These are phyloP conservation scores for Areca catechu DNA, from an alignment of 176 grass and related monocot species.

Conservation along the genomic window DNA sequence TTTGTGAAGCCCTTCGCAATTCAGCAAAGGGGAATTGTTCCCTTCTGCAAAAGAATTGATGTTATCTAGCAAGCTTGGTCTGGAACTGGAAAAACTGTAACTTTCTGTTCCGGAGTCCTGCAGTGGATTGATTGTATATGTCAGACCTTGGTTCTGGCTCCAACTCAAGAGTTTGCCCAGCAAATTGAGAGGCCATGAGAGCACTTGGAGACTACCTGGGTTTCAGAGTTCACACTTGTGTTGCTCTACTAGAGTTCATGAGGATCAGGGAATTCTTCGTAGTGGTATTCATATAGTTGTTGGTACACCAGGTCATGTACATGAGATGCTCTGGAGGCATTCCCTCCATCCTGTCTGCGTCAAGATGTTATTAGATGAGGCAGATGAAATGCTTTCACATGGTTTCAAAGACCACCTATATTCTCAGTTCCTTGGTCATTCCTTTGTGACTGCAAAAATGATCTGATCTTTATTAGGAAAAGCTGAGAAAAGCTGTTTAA, in stretches of 20 bases:
- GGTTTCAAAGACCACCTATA: neutral
- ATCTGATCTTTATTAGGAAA: no score
- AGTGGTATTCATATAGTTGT: constrained; percentile 1
- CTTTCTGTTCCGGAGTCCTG: neutral
- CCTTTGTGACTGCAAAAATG: neutral
- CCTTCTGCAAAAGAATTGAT: neutral
- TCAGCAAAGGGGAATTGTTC: constrained; percentile 7
- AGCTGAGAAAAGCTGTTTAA: no score
- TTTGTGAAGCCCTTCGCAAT: constrained; percentile 3
- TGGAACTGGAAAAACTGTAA: constrained; percentile 4
- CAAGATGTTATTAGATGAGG: constrained; percentile 1
- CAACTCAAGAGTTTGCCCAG: neutral
- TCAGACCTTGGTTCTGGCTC: constrained; percentile 7
- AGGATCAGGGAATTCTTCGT: constrained; percentile 1
- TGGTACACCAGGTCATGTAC: neutral
- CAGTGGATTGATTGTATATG: constrained; percentile 4
- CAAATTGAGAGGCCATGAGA: constrained; percentile 2
- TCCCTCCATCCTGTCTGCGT: neutral
- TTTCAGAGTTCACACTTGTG: constrained; percentile 3
- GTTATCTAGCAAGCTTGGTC: constrained; percentile 2
- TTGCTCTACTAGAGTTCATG: neutral
- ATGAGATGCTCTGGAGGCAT: constrained; percentile 3
- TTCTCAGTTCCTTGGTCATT: neutral
- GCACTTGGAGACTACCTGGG: constrained; percentile 4
- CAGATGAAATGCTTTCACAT: constrained; percentile 8